Percentiles rank a stretch among this genome's conserved stretches.
Evolutionary conservation across 495 filamentous ascomycete genomes (phyloP).

Genomic region (Echria macrotheca): DNA sequence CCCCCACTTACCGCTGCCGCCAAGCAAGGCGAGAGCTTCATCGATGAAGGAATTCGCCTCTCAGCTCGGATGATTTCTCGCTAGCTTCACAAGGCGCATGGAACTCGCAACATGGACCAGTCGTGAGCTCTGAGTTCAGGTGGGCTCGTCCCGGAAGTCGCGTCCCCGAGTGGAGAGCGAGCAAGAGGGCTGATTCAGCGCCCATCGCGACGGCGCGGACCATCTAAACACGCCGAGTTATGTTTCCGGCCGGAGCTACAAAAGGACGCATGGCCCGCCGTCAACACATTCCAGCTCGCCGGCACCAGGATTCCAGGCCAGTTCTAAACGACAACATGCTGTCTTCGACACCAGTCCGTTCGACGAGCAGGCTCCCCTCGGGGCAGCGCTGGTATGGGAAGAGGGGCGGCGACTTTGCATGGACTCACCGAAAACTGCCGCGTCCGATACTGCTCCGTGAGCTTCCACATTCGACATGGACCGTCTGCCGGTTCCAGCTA

Average conservation of each 20-base stretch:
- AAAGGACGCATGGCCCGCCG: neutral
- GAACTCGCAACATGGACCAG: neutral
- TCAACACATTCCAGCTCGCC: neutral
- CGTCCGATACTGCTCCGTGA: slow-evolving; percentile 6
- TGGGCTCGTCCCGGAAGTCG: neutral
- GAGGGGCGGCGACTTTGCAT: slow-evolving; percentile 17
- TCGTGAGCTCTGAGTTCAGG: neutral
- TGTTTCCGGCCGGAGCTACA: neutral
- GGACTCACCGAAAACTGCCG: slow-evolving; percentile 15
- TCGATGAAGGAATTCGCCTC: slow-evolving; percentile 4
- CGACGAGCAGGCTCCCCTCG: slow-evolving; percentile 22
- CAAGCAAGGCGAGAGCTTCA: neutral
- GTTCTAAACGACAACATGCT: slow-evolving; percentile 11
- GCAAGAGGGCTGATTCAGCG: slow-evolving; percentile 14
- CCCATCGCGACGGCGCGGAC: slow-evolving; percentile 10
- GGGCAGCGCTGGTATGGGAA: slow-evolving; percentile 24
- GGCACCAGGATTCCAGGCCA: neutral
- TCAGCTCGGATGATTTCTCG: neutral
- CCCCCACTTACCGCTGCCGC: neutral
- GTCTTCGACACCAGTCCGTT: slow-evolving; percentile 17
- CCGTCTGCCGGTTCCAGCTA: slow-evolving; percentile 10
- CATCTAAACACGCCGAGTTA: neutral
- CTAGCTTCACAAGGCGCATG: slow-evolving; percentile 4
- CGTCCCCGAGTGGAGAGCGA: slow-evolving; percentile 3
- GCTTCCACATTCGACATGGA: slow-evolving; percentile 10